phyloP scores from a whole-genome alignment of 345 rosid genomes.

The Gossypium thurberi region DNA sequence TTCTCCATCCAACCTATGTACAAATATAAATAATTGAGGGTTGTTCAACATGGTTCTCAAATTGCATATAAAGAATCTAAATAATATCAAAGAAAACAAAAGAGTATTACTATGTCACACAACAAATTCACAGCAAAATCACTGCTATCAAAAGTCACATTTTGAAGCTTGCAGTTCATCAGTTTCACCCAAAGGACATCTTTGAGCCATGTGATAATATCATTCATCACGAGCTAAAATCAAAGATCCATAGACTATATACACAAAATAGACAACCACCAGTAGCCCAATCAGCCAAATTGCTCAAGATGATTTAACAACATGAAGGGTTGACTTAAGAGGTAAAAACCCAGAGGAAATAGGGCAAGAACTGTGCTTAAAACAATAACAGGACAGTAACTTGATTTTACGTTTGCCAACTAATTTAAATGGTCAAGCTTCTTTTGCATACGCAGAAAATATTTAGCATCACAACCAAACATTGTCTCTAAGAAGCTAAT shows the following conservation, averaged over 20 bases:
- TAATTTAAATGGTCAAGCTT: neutral
- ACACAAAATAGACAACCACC: neutral
- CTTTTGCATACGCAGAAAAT: neutral
- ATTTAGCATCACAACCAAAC: neutral
- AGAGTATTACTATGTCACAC: neutral
- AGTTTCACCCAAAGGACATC: neutral
- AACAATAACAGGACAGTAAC: neutral
- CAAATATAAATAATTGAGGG: too few relatives aligned
- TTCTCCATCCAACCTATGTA: too few relatives aligned
- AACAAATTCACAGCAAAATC: neutral
- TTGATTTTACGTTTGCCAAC: neutral
- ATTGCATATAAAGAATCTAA: too few relatives aligned
- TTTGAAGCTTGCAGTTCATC: neutral
- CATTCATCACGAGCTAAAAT: too few relatives aligned
- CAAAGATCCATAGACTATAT: neutral
- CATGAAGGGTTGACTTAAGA: neutral
- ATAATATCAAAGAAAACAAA: too few relatives aligned
- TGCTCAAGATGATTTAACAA: neutral
- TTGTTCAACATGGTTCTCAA: too few relatives aligned
- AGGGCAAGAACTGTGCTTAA: neutral
- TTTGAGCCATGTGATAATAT: neutral
- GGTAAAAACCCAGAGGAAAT: neutral
- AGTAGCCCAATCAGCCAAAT: neutral
- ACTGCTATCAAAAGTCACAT: neutral
- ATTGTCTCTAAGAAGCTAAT: neutral